phyloP scores from a whole-genome alignment of 352 stramenopile genomes.

The Phytopythium delawarense region DNA sequence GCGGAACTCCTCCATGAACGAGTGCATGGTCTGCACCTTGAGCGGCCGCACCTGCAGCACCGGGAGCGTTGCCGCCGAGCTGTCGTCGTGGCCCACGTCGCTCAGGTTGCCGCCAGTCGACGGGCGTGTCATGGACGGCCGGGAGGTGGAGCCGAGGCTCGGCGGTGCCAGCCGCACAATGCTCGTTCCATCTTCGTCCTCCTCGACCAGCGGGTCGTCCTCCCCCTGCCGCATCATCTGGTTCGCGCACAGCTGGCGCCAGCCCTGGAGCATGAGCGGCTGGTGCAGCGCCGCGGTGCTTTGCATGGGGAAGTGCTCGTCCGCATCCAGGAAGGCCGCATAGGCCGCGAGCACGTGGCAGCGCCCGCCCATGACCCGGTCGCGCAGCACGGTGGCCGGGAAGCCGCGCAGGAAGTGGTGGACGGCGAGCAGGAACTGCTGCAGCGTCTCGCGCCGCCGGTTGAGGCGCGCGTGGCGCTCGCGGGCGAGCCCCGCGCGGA shows the following conservation, averaged over 20 bases:
- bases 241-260: constrained; percentile 50
- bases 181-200: constrained; percentile 12
- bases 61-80: constrained; percentile 22
- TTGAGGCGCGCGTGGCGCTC: constrained; percentile 10
- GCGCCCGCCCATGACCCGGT: constrained; percentile 31
- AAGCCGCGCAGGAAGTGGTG: constrained; percentile 42
- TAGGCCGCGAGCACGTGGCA: constrained; percentile 50
- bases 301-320: constrained; percentile 38
- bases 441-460: constrained; percentile 28
- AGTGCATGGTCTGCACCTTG: constrained; percentile 64
- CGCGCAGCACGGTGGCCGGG: constrained; percentile 19
- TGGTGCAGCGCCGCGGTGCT: constrained; percentile 26
- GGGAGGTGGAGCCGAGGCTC: constrained; percentile 7
- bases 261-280: constrained; percentile 40
- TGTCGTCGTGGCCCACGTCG: constrained; percentile 3
- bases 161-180: constrained; percentile 15
- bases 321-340: constrained; percentile 39
- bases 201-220: constrained; percentile 11
- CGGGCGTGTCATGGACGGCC: constrained; percentile 3
- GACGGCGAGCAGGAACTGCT: constrained; percentile 36
- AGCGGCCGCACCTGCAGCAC: constrained; percentile 53
- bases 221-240: constrained; percentile 40
- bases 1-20: constrained; percentile 80
- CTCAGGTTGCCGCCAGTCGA: not conserved
- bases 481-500: constrained; percentile 10